These are phyloP conservation scores for Bruguiera gymnorhiza DNA, from an alignment of 345 rosid species.

Conservation along the genomic window DNA sequence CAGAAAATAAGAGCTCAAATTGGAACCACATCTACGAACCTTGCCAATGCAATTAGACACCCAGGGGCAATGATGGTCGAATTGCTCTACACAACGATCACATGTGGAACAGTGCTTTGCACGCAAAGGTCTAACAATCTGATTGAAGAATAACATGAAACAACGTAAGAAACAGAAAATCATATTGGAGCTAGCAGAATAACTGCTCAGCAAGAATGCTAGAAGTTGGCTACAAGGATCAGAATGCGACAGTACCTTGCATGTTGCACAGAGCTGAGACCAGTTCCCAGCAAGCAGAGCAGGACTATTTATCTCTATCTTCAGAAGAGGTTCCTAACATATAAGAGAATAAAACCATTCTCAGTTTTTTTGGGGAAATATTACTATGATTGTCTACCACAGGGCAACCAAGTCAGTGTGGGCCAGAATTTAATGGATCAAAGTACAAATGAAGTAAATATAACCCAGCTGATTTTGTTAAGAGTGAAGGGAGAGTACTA, in stretches of 20 bases:
- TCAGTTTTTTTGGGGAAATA: neutral
- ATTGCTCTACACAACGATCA: constrained; percentile 94
- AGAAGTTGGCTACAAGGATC: constrained; percentile 5
- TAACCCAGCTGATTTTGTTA: too few species aligned
- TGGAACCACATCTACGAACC: constrained; percentile 36
- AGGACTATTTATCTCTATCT: constrained; percentile 87
- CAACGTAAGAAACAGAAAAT: neutral
- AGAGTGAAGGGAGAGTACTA: too few species aligned
- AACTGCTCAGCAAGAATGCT: constrained; percentile 4
- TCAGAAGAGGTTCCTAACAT: constrained; percentile 79
- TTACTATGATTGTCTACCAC: neutral
- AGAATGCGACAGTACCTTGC: constrained; percentile 61
- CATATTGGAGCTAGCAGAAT: constrained; percentile 5
- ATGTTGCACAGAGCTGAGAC: constrained; percentile 97
- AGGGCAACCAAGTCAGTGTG: neutral
- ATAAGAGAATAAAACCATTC: constrained; percentile 1
- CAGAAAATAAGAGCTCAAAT: neutral
- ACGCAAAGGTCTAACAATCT: constrained; percentile 97
- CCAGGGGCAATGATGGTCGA: constrained; percentile 99
- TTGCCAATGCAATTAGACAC: constrained; percentile 98
- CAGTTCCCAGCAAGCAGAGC: constrained; percentile 95
- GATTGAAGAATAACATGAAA: constrained; percentile 20
- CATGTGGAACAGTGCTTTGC: constrained; percentile 97
- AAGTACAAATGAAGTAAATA: too few species aligned
- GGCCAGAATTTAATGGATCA: neutral